Base-by-base conservation (phyloP, 495 filamentous ascomycete species). In the Neurospora intermedia region DNA sequence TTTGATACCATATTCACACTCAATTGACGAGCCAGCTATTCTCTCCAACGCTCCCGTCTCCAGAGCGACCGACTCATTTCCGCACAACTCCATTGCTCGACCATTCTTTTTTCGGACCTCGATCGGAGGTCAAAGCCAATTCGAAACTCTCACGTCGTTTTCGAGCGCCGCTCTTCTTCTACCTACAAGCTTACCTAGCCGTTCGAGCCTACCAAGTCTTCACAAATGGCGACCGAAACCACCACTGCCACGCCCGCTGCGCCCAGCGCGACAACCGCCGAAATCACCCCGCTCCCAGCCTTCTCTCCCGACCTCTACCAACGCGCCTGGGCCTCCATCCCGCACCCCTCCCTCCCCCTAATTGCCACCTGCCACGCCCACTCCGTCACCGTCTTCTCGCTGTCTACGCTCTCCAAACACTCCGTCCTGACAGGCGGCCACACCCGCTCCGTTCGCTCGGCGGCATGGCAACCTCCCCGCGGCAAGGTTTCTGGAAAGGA, bases 361-460 rank as follows among this genome's bases (percentile, higher is more conserved):
- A 84, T 98, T 75, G 96, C 96, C 69, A 97, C 95, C 73, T 89
- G 92, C 80, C 94, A 92, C 84, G 88, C 91, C 43, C 94, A 93
- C 73, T 91, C 91, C 43, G 92, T 94, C 66, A 93, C 92, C 70
- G 85, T 99, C 74, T 96, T 96, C 86, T 96, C 92, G 31, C 90
- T 98, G 20, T 86, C 87, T 31, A 92, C 90, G 75, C 92, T 96
- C 79, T 88, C 88, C 11, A 87, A 92, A 23, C 90, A 94, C 75
- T 92, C 90, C 70, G 88, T 88, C 4, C 90, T 99, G 38, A 88
- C 91, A 10, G 93, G 94, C 48, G 96, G 95, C 4, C 96, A 99
- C 82, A 92, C 94, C 72, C 92, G 96, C 54, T 93, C 90, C 73
- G 88, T 99, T 15, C 88, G 96, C 48, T 86, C 88, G 54, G 87